Evolutionary conservation across 192 early-diverging fungal genomes (phyloP).

Genomic region (Funneliformis mosseae): DNA sequence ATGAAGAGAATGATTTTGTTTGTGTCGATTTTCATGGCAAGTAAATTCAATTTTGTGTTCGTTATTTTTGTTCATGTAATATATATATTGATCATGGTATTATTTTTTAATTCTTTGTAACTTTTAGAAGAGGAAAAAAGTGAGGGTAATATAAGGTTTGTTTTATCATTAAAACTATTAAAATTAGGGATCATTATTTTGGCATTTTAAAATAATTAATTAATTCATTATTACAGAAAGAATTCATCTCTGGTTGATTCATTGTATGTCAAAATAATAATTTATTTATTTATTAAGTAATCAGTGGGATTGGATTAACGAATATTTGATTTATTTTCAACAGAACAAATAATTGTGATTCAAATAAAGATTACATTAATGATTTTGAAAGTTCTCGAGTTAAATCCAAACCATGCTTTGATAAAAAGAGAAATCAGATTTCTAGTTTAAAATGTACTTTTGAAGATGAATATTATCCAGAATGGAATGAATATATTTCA

Average conservation of each 20-base stretch:
- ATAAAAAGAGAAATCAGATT: background rate
- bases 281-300: background rate
- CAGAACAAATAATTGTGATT: no score
- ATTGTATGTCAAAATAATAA: no score
- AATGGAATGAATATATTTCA: background rate
- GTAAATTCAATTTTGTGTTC: no score
- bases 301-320: no score
- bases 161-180: background rate
- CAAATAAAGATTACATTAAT: background rate
- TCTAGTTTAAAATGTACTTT: background rate
- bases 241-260: no score
- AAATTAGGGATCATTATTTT: no score
- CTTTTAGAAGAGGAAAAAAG: background rate
- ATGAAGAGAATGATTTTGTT: background rate
- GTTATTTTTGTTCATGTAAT: background rate
- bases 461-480: background rate
- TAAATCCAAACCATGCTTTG: background rate
- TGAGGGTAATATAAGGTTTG: background rate
- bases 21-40: background rate
- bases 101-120: background rate
- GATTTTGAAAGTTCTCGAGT: background rate
- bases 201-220: no score
- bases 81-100: background rate
- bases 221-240: no score
- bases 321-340: background rate